phyloP scores from a whole-genome alignment of 148 eudicot genomes.

The Fagopyrum homotropicum region DNA sequence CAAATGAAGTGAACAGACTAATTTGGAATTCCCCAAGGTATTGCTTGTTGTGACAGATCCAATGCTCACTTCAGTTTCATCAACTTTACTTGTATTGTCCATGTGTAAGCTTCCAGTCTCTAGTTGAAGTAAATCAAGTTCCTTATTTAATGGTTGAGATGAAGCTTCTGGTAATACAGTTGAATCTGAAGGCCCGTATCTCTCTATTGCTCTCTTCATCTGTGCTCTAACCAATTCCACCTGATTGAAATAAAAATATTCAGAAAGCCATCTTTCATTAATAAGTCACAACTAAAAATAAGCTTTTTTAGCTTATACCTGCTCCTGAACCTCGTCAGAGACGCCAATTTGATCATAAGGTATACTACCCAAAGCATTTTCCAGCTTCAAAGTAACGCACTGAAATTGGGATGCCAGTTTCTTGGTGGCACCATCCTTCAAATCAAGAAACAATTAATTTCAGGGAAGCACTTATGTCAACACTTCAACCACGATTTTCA shows the following conservation, averaged over 20 bases:
- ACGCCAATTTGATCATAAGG: constrained; percentile 66
- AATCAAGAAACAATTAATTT: constrained; percentile 18
- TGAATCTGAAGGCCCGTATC: constrained; percentile 56
- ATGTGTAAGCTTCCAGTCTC: constrained; percentile 53
- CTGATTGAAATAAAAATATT: constrained; percentile 26
- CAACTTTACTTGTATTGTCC: constrained; percentile 48
- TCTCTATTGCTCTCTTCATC: constrained; percentile 68
- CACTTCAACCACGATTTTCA: not conserved
- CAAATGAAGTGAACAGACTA: constrained; percentile 10
- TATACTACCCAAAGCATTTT: constrained; percentile 61
- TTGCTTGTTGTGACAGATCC: constrained; percentile 18
- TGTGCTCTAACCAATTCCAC: constrained; percentile 85
- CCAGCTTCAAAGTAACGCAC: constrained; percentile 83
- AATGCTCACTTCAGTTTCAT: constrained; percentile 36
- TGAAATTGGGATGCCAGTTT: constrained; percentile 76
- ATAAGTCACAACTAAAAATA: too few relatives aligned
- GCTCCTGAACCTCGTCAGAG: constrained; percentile 97
- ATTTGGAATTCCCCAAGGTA: constrained; percentile 19
- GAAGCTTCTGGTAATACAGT: constrained; percentile 43
- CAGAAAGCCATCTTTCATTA: not conserved
- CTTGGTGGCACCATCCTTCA: constrained; percentile 66
- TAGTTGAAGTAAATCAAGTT: constrained; percentile 34
- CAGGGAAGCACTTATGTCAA: constrained; percentile 9
- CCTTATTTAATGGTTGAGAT: constrained; percentile 65
- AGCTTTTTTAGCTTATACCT: constrained; percentile 35